A percentile compares a stretch with the other conserved stretches of the same genome.
phyloP scores from a whole-genome alignment of 208 protist genomes.

The Porcisia hertigi region DNA sequence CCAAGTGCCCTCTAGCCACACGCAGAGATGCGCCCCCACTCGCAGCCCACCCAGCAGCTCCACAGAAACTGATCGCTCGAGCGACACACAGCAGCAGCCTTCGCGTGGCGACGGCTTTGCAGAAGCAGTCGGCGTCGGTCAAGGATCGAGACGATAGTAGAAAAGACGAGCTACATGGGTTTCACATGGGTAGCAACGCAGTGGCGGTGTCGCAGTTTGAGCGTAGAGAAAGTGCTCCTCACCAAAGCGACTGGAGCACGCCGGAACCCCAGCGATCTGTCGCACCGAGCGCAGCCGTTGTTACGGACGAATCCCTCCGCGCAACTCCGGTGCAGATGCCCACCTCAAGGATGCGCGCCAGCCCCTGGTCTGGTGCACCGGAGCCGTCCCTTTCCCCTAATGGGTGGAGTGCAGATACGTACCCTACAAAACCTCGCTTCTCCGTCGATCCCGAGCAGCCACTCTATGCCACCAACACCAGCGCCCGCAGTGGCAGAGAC shows the following conservation, averaged over 20 bases:
- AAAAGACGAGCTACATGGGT: neutral
- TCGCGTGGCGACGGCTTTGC: neutral
- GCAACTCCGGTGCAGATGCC: neutral
- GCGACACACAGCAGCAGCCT: slow-evolving; percentile 32
- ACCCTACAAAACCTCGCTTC: neutral
- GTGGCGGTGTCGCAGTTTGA: neutral
- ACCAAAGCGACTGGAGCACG: neutral
- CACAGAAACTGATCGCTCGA: slow-evolving; percentile 12
- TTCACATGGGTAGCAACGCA: neutral
- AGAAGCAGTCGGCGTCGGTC: neutral
- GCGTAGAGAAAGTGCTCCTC: neutral
- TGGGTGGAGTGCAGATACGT: too few species aligned
- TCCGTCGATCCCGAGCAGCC: slow-evolving; percentile 11
- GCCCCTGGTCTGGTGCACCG: neutral
- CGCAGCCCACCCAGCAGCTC: neutral
- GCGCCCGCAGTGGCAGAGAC: too few species aligned
- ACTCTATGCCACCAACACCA: neutral
- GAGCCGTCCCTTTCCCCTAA: neutral
- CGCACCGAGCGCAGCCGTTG: neutral
- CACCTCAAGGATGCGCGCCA: neutral
- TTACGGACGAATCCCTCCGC: neutral
- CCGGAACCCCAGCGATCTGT: neutral
- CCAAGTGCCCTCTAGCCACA: neutral
- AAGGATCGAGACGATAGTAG: neutral
- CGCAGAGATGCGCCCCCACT: neutral